Base-by-base conservation (phyloP, 2,329 filamentous ascomycete genomes). In the Coniochaeta sp. region DNA sequence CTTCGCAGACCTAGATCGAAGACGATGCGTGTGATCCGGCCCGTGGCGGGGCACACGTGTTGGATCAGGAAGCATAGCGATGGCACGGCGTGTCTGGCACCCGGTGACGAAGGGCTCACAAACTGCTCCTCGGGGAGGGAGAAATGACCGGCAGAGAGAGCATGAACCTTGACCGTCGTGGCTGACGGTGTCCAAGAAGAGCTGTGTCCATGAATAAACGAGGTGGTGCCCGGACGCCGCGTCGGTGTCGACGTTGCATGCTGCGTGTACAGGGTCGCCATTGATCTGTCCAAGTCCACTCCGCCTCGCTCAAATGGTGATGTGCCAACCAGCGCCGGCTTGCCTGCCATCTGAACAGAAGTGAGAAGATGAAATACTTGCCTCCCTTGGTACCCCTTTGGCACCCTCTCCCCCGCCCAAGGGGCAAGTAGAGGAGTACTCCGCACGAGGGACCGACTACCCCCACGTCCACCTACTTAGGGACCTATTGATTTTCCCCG, bases 1-100 rank as follows among this genome's bases (percentile, higher is more conserved):
- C 74, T 71, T 50, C 79, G 75, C 8, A 81, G 69, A 9, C 80
- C 79, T n/a, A 83, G 74, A 63, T 82, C 79, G 67, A 81, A 82
- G 63, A 82, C 71, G 12, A 81, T 63, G 47, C 65, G 60, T 63
- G 70, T 63, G 64, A 65, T 72, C 62, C 62, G 71, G 55, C 50
- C 62, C 8, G 63, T 61, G 38, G 40, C 19, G 22, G 57, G 26
- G 14, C 72, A 66, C 1, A 70, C 72, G 62, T 81, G 79, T 50
- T 72, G 72, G n/a, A 82, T 73, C 6, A 82, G 67, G 63, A 81
- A 82, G 4, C 75, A 74, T 4, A 82, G 70, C 0, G 79, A 81
- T 1, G 80, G 80, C 0, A 81, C 79, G 8, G 76, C 79, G 5
- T 71, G 70, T 60, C 72, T 72, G 28, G 75, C 76, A 12, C 71